These are phyloP conservation scores for Iberis pinnata DNA, from an alignment of 345 rosid genomes.

Conservation along the genomic window DNA sequence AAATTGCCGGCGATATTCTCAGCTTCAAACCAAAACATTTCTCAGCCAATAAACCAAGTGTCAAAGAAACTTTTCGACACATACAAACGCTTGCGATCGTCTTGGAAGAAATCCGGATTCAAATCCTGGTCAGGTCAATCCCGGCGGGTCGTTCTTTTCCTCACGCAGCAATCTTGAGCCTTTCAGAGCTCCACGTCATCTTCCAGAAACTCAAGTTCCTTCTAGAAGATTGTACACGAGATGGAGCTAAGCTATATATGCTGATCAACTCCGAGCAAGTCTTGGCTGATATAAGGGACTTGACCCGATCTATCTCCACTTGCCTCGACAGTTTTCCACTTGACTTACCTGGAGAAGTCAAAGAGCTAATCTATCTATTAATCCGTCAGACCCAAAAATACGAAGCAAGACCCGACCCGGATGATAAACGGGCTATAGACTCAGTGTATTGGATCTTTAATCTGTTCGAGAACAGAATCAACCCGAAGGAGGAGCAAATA, in stretches of 20 bases:
- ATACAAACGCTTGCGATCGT: constrained; percentile 39
- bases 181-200: constrained; percentile 64
- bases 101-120: constrained; percentile 44
- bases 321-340: constrained; percentile 58
- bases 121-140: constrained; percentile 14
- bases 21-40: constrained; percentile 36
- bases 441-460: constrained; percentile 37
- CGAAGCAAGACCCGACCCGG: constrained; percentile 38
- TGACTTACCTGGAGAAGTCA: constrained; percentile 42
- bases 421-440: constrained; percentile 34
- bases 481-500: constrained; percentile 35
- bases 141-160: constrained; percentile 16
- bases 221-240: constrained; percentile 54
- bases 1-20: constrained; percentile 37
- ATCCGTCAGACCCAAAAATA: constrained; percentile 47
- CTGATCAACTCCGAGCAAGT: constrained; percentile 50
- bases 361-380: constrained; percentile 42
- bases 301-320: constrained; percentile 43
- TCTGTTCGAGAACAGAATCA: constrained; percentile 41
- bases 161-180: constrained; percentile 33
- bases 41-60: constrained; percentile 42
- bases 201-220: constrained; percentile 54
- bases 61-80: constrained; percentile 42
- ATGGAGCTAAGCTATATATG: constrained; percentile 55
- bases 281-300: constrained; percentile 42